Conservation (phyloP, 202 grass and related monocot species). For the Hordeum pubiflorum region DNA sequence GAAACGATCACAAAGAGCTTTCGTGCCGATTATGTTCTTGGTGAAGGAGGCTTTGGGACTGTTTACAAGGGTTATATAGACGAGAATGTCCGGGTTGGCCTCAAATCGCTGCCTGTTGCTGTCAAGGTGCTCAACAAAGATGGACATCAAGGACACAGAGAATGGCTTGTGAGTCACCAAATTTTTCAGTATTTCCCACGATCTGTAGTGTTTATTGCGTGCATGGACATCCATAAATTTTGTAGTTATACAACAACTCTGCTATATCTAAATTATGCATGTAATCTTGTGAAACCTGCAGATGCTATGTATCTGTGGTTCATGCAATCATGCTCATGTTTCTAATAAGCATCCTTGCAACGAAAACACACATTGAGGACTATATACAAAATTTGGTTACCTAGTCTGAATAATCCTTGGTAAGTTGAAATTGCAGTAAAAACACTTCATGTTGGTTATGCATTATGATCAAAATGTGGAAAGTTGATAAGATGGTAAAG, state of each 20-base stretch:
- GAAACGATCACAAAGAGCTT: conserved; percentile 99
- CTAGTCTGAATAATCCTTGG: background rate
- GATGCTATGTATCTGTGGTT: background rate
- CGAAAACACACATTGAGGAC: background rate
- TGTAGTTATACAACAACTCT: background rate
- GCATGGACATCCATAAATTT: background rate
- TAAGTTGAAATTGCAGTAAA: background rate
- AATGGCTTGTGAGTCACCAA: conserved; percentile 90
- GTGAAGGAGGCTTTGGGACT: conserved; percentile 93
- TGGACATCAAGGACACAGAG: conserved; percentile 93
- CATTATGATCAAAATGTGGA: background rate
- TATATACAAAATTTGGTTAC: background rate
- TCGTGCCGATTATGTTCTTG: conserved; percentile 85
- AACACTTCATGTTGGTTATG: background rate
- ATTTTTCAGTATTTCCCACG: conserved; percentile 8
- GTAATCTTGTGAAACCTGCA: background rate
- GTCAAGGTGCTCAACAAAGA: conserved; percentile 99
- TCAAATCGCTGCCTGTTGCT: conserved; percentile 90
- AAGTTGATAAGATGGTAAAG: background rate
- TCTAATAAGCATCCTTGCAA: background rate
- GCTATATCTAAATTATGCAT: background rate
- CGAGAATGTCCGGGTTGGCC: conserved; percentile 91
- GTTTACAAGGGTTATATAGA: conserved; percentile 99
- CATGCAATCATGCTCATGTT: background rate
- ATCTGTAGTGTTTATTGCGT: background rate